These are phyloP conservation scores for Tetrapyrgos nigripes DNA, from an alignment of 1,284 basidiomycete genomes.

Conservation along the genomic window DNA sequence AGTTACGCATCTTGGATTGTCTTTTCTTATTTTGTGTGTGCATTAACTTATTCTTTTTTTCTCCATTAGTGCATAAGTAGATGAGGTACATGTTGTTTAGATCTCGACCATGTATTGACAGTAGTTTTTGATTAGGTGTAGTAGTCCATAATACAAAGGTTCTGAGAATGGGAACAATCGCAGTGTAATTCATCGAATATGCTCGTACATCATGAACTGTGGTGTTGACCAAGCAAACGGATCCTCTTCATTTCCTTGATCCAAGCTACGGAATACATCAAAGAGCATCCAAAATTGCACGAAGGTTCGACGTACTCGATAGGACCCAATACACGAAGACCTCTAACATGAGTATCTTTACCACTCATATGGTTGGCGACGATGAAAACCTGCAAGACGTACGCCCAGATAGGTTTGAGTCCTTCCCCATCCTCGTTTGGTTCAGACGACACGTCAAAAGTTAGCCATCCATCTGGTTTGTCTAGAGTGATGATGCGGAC, in stretches of 20 bases:
- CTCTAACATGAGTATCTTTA: constrained; percentile 97
- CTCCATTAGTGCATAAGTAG: background rate
- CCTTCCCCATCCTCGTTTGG: constrained; percentile 79
- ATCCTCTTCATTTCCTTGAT: constrained; percentile 60
- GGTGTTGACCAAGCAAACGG: constrained; percentile 71
- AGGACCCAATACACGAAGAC: constrained; percentile 87
- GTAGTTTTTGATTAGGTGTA: background rate
- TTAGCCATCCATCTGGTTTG: constrained; percentile 96
- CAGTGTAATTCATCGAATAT: constrained; percentile 60
- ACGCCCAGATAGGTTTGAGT: constrained; percentile 84
- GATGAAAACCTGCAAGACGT: constrained; percentile 91
- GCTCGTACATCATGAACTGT: constrained; percentile 79
- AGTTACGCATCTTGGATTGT: background rate
- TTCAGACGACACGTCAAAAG: constrained; percentile 86
- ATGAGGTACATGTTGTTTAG: constrained; percentile 4
- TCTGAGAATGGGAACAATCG: background rate
- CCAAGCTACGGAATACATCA: constrained; percentile 35
- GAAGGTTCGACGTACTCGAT: constrained; percentile 67
- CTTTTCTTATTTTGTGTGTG: background rate
- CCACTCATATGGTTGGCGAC: constrained; percentile 97
- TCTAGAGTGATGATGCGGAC: constrained; percentile 85
- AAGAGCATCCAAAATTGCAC: background rate
- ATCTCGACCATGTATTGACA: background rate
- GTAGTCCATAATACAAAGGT: background rate
- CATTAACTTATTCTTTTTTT: background rate